Conservation (phyloP, 257 asterid species). For the Parsonsia alboflavescens region DNA sequence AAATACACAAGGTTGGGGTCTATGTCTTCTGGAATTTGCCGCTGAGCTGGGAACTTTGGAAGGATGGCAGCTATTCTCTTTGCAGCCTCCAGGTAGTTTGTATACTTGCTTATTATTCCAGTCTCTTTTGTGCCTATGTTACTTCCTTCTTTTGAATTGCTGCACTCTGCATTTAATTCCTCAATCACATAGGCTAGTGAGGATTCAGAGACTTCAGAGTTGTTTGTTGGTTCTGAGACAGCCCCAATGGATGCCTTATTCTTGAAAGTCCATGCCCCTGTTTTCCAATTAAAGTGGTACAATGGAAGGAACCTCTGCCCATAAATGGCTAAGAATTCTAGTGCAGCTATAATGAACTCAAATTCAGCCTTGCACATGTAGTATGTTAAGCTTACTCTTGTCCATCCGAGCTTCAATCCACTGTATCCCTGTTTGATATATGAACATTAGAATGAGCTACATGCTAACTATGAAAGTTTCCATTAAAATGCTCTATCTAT, state of each 20-base stretch:
- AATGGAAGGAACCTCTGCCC: slow-evolving; percentile 57
- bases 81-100: slow-evolving; percentile 49
- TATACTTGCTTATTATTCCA: slow-evolving; percentile 19
- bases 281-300: slow-evolving; percentile 53
- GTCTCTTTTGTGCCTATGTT: slow-evolving; percentile 9
- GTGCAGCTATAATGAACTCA: slow-evolving; percentile 46
- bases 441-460: not conserved
- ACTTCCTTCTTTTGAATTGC: not conserved
- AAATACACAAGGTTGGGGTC: slow-evolving; percentile 39
- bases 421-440: slow-evolving; percentile 41
- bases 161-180: slow-evolving; percentile 18
- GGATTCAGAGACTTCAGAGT: slow-evolving; percentile 6
- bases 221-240: slow-evolving; percentile 2
- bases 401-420: slow-evolving; percentile 78
- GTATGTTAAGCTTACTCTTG: slow-evolving; percentile 70
- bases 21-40: slow-evolving; percentile 41
- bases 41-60: slow-evolving; percentile 43
- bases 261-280: slow-evolving; percentile 58
- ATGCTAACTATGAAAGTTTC: too few relatives aligned
- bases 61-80: slow-evolving; percentile 36
- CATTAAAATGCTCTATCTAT: too few relatives aligned
- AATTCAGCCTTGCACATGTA: slow-evolving; percentile 64
- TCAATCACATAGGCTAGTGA: slow-evolving; percentile 20
- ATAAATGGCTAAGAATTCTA: slow-evolving; percentile 52
- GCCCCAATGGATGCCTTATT: slow-evolving; percentile 15